These are phyloP conservation scores for Aspergillaceae sp. DNA, from an alignment of 2,329 filamentous ascomycete genomes.

Conservation along the genomic window DNA sequence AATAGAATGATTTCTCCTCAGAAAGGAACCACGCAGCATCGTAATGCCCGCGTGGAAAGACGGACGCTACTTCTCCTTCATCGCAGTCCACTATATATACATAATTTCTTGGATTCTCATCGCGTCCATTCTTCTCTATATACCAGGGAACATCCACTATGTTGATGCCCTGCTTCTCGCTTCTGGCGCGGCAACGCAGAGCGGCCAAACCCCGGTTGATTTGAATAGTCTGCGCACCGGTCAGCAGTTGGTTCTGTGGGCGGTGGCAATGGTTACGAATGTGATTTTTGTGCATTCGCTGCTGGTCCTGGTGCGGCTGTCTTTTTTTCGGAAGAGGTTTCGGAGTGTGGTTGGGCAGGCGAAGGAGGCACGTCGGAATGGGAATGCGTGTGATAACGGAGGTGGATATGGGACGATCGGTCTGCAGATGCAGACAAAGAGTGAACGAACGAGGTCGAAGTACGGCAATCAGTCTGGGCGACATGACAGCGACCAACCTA, in stretches of 20 bases:
- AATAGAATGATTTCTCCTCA: too few relatives aligned
- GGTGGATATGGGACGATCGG: neutral
- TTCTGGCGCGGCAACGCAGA: slow-evolving; percentile 76
- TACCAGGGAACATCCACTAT: slow-evolving; percentile 55
- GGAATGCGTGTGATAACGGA: neutral
- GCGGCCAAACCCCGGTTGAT: slow-evolving; percentile 69
- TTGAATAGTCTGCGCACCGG: slow-evolving; percentile 58
- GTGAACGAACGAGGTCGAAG: too few relatives aligned
- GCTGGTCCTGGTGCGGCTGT: slow-evolving; percentile 81
- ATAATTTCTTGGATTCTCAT: slow-evolving; percentile 64
- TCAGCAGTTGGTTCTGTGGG: slow-evolving; percentile 61
- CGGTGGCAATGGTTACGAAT: slow-evolving; percentile 64
- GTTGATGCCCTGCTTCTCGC: slow-evolving; percentile 82
- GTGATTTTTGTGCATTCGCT: slow-evolving; percentile 73
- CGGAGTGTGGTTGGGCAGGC: slow-evolving; percentile 67
- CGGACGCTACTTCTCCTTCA: neutral
- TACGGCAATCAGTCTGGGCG: neutral
- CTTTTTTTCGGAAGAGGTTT: slow-evolving; percentile 95
- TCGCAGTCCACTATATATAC: slow-evolving; percentile 52
- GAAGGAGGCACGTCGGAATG: slow-evolving; percentile 46
- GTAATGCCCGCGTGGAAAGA: neutral
- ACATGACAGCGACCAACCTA: slow-evolving; percentile 7
- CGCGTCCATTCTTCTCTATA: slow-evolving; percentile 64
- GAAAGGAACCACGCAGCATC: neutral
- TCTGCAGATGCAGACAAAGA: neutral